Evolutionary conservation across 2,329 filamentous ascomycete species (phyloP).

Genomic region (Diplodia mutila): DNA sequence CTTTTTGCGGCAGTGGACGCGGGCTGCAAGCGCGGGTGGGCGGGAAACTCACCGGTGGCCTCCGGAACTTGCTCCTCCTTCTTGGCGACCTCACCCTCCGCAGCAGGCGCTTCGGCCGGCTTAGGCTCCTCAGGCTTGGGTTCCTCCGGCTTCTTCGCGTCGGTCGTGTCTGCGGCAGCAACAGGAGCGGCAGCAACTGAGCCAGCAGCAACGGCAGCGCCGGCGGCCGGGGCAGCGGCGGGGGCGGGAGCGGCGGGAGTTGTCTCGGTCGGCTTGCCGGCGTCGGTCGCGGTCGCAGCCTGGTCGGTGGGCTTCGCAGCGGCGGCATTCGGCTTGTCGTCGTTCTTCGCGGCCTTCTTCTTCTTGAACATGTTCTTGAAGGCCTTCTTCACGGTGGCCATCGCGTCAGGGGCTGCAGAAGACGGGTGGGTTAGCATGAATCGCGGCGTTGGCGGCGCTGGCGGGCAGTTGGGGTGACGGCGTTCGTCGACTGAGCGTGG

Average conservation of each 20-base stretch:
- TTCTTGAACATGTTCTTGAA: constrained; percentile 44
- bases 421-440: not conserved
- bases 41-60: not conserved
- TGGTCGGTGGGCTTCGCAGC: constrained; percentile 33
- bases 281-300: constrained; percentile 32
- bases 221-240: constrained; percentile 37
- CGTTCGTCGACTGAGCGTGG: not conserved
- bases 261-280: constrained; percentile 41
- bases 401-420: constrained; percentile 39
- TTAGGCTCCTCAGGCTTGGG: constrained; percentile 28
- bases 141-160: constrained; percentile 31
- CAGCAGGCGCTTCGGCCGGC: constrained; percentile 20
- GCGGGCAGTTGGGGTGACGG: not conserved
- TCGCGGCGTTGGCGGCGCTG: not conserved
- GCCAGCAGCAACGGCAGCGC: constrained; percentile 35
- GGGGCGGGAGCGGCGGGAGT: constrained; percentile 37
- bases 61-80: constrained; percentile 29
- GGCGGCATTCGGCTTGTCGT: constrained; percentile 28
- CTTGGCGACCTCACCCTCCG: constrained; percentile 28
- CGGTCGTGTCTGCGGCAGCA: constrained; percentile 35
- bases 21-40: not conserved
- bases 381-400: constrained; percentile 43
- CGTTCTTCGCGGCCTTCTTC: constrained; percentile 24
- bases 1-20: not conserved
- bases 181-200: not conserved